A percentile compares a stretch with the other conserved stretches of the same genome.
Conservation (phyloP, 2,329 filamentous ascomycete species). For the Hypomyces perniciosus region DNA sequence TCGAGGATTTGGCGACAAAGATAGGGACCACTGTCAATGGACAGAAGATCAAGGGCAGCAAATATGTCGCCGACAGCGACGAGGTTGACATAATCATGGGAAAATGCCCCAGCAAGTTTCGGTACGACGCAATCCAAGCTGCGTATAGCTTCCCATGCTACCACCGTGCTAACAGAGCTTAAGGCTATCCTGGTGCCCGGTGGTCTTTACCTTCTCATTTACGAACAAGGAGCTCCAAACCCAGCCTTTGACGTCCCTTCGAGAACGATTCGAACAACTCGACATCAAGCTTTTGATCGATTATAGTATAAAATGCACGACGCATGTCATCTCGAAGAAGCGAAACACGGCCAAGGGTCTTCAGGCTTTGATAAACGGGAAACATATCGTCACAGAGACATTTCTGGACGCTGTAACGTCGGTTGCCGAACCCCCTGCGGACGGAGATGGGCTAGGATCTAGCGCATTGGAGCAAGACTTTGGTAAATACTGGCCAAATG, state of each 20-base stretch:
- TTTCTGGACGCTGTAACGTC: constrained; percentile 69
- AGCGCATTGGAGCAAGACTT: constrained; percentile 72
- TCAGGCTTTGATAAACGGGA: constrained; percentile 77
- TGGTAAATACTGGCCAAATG: constrained; percentile 69
- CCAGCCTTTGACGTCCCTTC: constrained; percentile 57
- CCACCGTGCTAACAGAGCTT: constrained; percentile 12
- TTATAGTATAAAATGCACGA: constrained; percentile 65
- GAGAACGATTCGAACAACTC: constrained; percentile 66
- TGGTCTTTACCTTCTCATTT: constrained; percentile 76
- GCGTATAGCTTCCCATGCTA: not conserved
- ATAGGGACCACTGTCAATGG: constrained; percentile 76
- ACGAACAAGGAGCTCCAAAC: constrained; percentile 59
- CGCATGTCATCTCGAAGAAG: constrained; percentile 83
- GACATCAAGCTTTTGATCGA: constrained; percentile 80
- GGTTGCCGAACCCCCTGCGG: constrained; percentile 46
- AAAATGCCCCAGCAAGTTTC: constrained; percentile 58
- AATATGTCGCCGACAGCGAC: constrained; percentile 44
- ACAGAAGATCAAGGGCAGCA: constrained; percentile 58
- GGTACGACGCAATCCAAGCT: constrained; percentile 32
- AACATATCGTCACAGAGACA: constrained; percentile 65
- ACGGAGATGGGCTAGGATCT: constrained; percentile 42
- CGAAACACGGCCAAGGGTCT: constrained; percentile 84
- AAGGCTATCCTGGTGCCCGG: constrained; percentile 72
- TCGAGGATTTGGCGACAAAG: constrained; percentile 79
- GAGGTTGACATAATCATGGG: constrained; percentile 65